Evolutionary conservation across 768 basidiomycete species (phyloP), one percentile per base, ranked within the genome.

Genomic region (Nidularia pulvinata): DNA sequence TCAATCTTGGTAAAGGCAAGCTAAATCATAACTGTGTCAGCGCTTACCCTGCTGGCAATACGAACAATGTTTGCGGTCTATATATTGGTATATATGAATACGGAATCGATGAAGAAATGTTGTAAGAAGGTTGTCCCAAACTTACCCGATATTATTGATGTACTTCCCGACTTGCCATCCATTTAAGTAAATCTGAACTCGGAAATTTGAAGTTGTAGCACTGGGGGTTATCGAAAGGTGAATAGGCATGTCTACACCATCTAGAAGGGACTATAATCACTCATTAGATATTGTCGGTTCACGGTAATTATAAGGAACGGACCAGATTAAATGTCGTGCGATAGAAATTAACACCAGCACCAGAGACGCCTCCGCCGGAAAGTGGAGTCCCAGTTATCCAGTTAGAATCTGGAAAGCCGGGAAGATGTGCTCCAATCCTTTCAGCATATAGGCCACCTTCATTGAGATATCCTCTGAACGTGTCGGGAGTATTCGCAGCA

Each of bases 111-210:
- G 43, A 11, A 35, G 32, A 42, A 33, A 33, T 11, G 30, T 16
- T 25, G n/a, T 39, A n/a, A 39, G n/a, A 7, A 7, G n/a, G 37
- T n/a, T n/a, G n/a, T 7, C 9, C n/a, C 37, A 47, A 22, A 54
- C 67, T 49, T 55, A 76, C 77, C 78, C 78, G 49, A 80, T 71
- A 54, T 79, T 79, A 54, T 81, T 80, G 55, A 76, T 72, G 50
- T 79, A 81, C 60, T 81, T 80, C 7, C 80, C 79, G n/a, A 80
- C 53, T 55, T 79, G 76, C 78, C 77, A 81, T 4, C 80, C 80
- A 59, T 81, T 81, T 43, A 80, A 51, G 55, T 79, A 81, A 36
- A 81, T 74, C 55, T 78, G 78, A 11, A 70, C 72, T 16, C 78
- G 74, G 65, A 74, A 80, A 54, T 79, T 78, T n/a, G 76, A 78